phyloP scores from a whole-genome alignment of 2,329 filamentous ascomycete species.

The Exophiala phaeomuriformis region DNA sequence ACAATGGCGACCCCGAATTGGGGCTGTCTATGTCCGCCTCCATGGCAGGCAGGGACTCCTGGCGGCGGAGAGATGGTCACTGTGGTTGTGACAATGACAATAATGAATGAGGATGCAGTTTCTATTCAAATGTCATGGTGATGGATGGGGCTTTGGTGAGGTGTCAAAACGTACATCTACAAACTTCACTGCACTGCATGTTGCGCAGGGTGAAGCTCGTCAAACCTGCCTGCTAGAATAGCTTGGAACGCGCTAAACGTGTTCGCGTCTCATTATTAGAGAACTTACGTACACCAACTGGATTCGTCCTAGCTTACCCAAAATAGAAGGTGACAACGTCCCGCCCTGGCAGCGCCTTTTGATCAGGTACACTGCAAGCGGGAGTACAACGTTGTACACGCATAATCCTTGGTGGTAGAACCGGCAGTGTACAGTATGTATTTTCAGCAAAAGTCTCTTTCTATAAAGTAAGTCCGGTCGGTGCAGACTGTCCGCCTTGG shows the following conservation, averaged over 20 bases:
- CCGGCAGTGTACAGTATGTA: no score
- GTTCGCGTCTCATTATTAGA: background rate
- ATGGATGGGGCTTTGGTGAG: background rate
- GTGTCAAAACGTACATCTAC: background rate
- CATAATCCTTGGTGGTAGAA: no score
- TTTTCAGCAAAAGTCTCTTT: no score
- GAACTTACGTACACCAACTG: background rate
- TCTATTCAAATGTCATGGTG: background rate
- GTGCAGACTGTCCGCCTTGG: no score
- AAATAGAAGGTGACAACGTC: slow-evolving; percentile 1
- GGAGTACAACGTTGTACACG: no score
- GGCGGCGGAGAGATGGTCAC: background rate
- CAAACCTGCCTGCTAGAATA: background rate
- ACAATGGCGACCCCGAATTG: slow-evolving; percentile 57
- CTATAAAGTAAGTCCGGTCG: no score
- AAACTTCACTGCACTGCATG: no score
- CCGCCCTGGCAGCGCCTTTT: slow-evolving; percentile 2
- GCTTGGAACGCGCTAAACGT: background rate
- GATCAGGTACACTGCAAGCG: background rate
- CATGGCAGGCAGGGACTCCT: background rate
- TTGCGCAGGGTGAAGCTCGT: background rate
- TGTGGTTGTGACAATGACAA: background rate
- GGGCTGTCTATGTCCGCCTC: slow-evolving; percentile 32
- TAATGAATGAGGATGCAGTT: background rate
- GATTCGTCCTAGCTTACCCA: background rate